Percentiles rank a stretch among this genome's conserved stretches.
These are phyloP conservation scores for Paramyrothecium roridum DNA, from an alignment of 2,329 filamentous ascomycete genomes.

Conservation along the genomic window DNA sequence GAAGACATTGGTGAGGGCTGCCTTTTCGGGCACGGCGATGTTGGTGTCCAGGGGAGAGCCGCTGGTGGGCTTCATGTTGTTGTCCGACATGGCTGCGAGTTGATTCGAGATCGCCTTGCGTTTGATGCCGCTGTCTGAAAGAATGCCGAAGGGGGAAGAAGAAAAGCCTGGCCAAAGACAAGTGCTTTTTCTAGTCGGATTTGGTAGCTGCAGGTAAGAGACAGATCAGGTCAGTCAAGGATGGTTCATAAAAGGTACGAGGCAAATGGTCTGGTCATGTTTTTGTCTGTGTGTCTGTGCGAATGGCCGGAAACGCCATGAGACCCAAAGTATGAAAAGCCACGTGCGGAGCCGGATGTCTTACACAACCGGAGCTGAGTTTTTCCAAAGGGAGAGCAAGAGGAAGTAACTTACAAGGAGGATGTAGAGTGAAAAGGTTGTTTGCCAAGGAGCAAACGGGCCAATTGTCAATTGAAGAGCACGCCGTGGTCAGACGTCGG, in stretches of 20 bases:
- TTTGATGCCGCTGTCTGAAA: no score
- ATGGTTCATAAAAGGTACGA: not conserved
- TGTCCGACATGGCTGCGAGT: constrained; percentile 17
- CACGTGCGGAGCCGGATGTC: not conserved
- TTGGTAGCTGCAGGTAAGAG: no score
- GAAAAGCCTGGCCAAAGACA: no score
- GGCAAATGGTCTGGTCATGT: not conserved
- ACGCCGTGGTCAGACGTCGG: not conserved
- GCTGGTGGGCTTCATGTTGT: constrained; percentile 15
- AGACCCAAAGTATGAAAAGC: not conserved
- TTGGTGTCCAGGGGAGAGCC: constrained; percentile 3
- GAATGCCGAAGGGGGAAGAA: no score
- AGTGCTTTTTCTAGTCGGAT: no score
- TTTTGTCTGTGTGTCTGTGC: not conserved
- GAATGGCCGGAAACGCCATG: not conserved
- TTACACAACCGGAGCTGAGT: not conserved
- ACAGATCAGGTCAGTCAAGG: no score
- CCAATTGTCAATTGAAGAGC: not conserved
- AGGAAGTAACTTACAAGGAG: not conserved
- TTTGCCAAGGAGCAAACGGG: not conserved
- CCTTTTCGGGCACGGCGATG: constrained; percentile 24
- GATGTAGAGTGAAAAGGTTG: not conserved
- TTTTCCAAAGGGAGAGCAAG: not conserved
- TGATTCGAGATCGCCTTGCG: no score
- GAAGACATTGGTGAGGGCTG: constrained; percentile 19